Percentiles rank a stretch among this genome's conserved stretches.
Conservation (phyloP, 2,329 filamentous ascomycete species). For the Stagonosporopsis tanaceti region DNA sequence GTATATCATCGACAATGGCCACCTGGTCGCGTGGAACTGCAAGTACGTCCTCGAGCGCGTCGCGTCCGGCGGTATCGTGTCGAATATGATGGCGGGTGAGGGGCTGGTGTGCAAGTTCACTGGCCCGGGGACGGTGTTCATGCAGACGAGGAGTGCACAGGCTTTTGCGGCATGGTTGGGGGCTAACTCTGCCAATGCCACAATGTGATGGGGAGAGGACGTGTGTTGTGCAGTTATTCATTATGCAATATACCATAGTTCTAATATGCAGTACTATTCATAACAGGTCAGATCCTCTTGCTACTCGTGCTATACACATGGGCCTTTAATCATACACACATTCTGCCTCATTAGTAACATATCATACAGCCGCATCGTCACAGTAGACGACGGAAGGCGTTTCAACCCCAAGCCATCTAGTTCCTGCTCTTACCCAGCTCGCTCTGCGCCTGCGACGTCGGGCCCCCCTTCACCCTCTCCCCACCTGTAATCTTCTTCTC, state of each 20-base stretch:
- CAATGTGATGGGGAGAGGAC: conserved; percentile 2
- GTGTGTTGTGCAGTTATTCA: neutral
- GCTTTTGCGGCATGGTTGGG: conserved; percentile 64
- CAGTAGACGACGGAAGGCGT: neutral
- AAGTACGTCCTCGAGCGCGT: conserved; percentile 92
- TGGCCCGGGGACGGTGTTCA: conserved; percentile 84
- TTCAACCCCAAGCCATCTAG: neutral
- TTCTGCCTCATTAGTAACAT: neutral
- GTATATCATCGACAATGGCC: conserved; percentile 92
- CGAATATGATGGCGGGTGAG: conserved; percentile 80
- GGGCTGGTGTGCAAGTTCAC: conserved; percentile 95
- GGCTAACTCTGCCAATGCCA: conserved; percentile 25
- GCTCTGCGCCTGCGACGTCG: conserved; percentile 44
- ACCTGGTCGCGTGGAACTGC: conserved; percentile 96
- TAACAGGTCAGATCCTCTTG: too few species aligned
- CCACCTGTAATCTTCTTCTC: conserved; percentile 46
- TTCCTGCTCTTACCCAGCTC: conserved; percentile 40
- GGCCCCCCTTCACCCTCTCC: conserved; percentile 42
- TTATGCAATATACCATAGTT: conserved; percentile 11
- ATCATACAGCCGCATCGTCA: neutral
- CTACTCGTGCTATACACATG: too few species aligned
- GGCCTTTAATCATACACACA: neutral
- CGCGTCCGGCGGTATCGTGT: conserved; percentile 90
- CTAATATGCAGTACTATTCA: neutral
- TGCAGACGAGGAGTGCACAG: conserved; percentile 88